Base-by-base conservation (phyloP, 257 asterid genomes). In the Salvia hispanica region DNA sequence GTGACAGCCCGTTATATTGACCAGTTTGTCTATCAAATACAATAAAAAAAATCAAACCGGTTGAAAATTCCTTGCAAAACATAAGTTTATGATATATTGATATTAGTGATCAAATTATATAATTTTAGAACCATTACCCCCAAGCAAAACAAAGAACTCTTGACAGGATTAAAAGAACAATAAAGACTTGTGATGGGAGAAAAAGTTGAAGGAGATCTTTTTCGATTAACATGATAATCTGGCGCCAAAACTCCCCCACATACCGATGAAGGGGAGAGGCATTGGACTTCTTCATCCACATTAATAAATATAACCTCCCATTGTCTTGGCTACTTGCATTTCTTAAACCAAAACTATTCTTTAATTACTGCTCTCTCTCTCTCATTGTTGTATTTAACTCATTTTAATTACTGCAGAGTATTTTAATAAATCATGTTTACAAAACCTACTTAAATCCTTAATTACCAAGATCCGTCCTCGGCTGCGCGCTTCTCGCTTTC, bases 401-500 rank as follows among this genome's bases (percentile, higher is more conserved):
- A 25, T 25, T 25, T 51, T 51, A 51, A 50, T 48, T 36, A 7
- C 8, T 10, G 44, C 4, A 10, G 5, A 66, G 16, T 66, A 53
- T 11, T 53, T 66, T 28, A 43, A 36, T 0, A 48, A 36, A 61
- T 48, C 9, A 53, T 8, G 14, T 37, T 68, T 2, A 11, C 11
- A 18, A 48, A 74, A 40, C 34, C 33, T 16, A 72, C 16, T 66
- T 37, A 72, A 72, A 15, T 6, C 39, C 36, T 61, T 10, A 66
- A 80, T 81, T 63, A 80, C 76, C 75, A 40, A 71, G 95, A 89
- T 87, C 96, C 91, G 84, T 76, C 70, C 81, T 85, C 62, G 86
- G 84, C 84, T 89, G 90, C 95, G 85, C 36, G 55, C 76, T 78
- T 76, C 69, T 75, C 86, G 87, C 81, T 60, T 39, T 47, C 57